phyloP scores from a whole-genome alignment of 495 filamentous ascomycete species.

The Aspergillus leporis region DNA sequence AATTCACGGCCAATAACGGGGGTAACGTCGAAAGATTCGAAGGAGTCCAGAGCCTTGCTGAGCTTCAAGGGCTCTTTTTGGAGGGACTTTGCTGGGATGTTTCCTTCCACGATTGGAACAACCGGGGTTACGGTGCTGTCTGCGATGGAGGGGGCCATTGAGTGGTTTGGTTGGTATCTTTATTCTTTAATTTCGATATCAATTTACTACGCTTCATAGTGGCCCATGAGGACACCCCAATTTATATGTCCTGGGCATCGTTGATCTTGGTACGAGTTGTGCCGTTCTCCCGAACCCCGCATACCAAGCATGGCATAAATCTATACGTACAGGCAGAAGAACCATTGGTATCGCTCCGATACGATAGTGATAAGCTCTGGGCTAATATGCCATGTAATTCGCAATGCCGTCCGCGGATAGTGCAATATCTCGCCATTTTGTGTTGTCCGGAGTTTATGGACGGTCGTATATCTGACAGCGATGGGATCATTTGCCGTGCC shows the following conservation, averaged over 20 bases:
- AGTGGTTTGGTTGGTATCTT: not conserved
- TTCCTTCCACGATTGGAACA: conserved; percentile 20
- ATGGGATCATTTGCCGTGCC: not conserved
- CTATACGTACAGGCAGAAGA: not conserved
- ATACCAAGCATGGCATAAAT: not conserved
- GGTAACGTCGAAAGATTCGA: conserved; percentile 63
- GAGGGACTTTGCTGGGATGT: conserved; percentile 14
- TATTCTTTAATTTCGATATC: not conserved
- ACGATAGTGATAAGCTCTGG: not conserved
- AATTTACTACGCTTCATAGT: too few relatives aligned
- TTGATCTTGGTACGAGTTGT: not conserved
- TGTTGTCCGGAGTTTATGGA: not conserved
- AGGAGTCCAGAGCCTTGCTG: conserved; percentile 56
- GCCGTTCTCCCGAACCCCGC: not conserved
- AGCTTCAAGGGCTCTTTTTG: conserved; percentile 46
- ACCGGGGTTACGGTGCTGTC: conserved; percentile 15
- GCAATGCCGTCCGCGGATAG: not conserved
- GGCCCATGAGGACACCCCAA: too few relatives aligned
- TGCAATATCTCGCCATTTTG: conserved; percentile 6
- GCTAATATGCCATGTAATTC: not conserved
- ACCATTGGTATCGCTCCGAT: not conserved
- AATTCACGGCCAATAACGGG: conserved; percentile 70
- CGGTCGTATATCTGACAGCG: not conserved
- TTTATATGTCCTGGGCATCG: too few relatives aligned
- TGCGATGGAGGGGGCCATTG: conserved; percentile 29